These are phyloP conservation scores for Amphibolis antarctica DNA, from an alignment of 106 monocot genomes.

Conservation along the genomic window DNA sequence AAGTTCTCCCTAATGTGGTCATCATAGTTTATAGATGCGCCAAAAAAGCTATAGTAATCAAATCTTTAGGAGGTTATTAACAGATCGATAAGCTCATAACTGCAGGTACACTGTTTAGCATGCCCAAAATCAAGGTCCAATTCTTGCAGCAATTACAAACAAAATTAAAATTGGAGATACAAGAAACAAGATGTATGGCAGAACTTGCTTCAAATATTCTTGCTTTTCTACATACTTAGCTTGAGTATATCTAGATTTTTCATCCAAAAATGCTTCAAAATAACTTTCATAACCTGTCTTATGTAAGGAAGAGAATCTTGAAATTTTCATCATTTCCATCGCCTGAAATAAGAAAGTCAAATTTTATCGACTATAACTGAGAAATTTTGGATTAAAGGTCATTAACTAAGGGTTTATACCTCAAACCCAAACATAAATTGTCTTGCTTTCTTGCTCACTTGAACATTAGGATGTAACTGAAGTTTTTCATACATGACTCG, in stretches of 20 bases:
- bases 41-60: too few species aligned
- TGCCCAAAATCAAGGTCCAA: constrained; percentile 7
- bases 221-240: constrained; percentile 30
- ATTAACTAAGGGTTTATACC: constrained; percentile 20
- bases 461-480: constrained; percentile 55
- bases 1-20: too few species aligned
- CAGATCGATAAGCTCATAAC: too few species aligned
- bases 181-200: constrained; percentile 78
- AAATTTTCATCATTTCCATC: constrained; percentile 84
- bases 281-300: constrained; percentile 77
- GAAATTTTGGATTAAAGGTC: too few species aligned
- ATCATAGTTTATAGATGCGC: too few species aligned
- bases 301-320: constrained; percentile 12
- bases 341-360: constrained; percentile 33
- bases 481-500: constrained; percentile 86
- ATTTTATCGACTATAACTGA: neutral
- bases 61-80: too few species aligned
- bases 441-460: constrained; percentile 76
- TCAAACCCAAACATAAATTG: constrained; percentile 75
- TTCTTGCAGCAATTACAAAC: constrained; percentile 36
- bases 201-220: constrained; percentile 23
- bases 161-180: constrained; percentile 59
- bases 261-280: constrained; percentile 68
- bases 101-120: too few species aligned
- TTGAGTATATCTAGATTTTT: constrained; percentile 27